A percentile compares a stretch with the other conserved stretches of the same genome.
These are phyloP conservation scores for Starmerella bacillaris DNA, from an alignment of 805 yeast species.

Conservation along the genomic window DNA sequence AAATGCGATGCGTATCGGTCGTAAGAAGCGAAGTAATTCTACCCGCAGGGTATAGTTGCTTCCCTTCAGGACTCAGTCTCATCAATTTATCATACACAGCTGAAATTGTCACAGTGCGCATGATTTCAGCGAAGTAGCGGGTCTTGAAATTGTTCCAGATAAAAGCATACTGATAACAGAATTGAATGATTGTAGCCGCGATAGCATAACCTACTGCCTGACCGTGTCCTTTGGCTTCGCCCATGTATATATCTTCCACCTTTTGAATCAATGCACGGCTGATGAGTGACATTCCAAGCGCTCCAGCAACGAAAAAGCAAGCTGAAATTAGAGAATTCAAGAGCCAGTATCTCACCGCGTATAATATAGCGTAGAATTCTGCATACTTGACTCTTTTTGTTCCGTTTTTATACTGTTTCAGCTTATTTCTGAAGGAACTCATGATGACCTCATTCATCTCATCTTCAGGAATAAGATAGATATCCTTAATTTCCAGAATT, in stretches of 20 bases:
- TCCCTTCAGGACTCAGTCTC: conserved; percentile 39
- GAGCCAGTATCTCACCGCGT: conserved; percentile 14
- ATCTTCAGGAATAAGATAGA: conserved; percentile 11
- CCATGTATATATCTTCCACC: conserved; percentile 11
- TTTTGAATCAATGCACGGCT: conserved; percentile 12
- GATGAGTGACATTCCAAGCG: conserved; percentile 16
- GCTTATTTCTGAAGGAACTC: conserved; percentile 9
- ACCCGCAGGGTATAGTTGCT: conserved; percentile 45
- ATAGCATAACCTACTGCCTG: conserved; percentile 62
- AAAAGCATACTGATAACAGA: conserved; percentile 30
- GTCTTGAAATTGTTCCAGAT: conserved; percentile 50
- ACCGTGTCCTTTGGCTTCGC: conserved; percentile 20
- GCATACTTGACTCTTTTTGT: conserved; percentile 6
- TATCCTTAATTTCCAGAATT: conserved; percentile 16
- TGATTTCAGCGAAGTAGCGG: conserved; percentile 51
- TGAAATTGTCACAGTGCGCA: conserved; percentile 52
- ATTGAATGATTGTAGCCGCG: conserved; percentile 43
- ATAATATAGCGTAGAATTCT: conserved; percentile 15
- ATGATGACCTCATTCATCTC: conserved; percentile 12
- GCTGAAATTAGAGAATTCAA: conserved; percentile 2
- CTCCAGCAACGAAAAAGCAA: conserved; percentile 12
- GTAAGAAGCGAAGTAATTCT: conserved; percentile 62
- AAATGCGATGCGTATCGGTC: conserved; percentile 66
- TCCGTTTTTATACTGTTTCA: conserved; percentile 6
- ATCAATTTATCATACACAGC: conserved; percentile 54